Base-by-base conservation (phyloP, 164 flowering plant genomes). In the Echeveria elegans region DNA sequence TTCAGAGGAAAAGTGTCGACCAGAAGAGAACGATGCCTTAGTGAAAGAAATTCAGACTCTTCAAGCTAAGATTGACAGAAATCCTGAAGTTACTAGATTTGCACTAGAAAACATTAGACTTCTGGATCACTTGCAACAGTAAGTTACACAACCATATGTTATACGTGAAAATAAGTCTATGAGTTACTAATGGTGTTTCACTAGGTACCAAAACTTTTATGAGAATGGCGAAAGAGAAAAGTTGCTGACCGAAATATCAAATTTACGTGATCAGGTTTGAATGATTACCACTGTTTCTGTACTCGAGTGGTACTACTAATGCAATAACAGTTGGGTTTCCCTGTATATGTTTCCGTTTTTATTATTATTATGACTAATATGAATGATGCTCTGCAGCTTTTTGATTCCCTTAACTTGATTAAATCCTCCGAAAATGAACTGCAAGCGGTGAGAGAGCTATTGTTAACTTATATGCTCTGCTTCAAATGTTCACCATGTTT, bases 81-180 rank as follows among this genome's bases (percentile, higher is more conserved):
- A 82, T 72, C 86, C 92, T 63, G 88, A 88, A 76, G 68, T 81
- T 66, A 83, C 82, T 41, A 78, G 80, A 69, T 79, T 81, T 72
- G 85, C 87, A 31, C 19, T 79, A 72, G 94, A 88, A 78, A 88
- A 90, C 68, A 74, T 73, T 30, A 82, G 83, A 74, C 86, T 86
- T 65, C 64, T 78, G 5, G 84, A 90, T 73, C 83, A 85, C 71
- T 81, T 86, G 7, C 78, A 77, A 76, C 40, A 70, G 96, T 89
- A 87, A 74, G 21, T 65, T 31, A 34, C 23, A 59, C 36, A 6
- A 45, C 59, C 30, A 24, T 28, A 56, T 31, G 66, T 63, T 19
- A 34, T 34, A 34, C 10, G 23, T 31, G 38, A 38, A n/a, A 34
- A 40, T 16, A 29, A 72, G 52, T 53, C 6, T 65, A 6, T 69